Evolutionary conservation across 164 flowering plant species (phyloP).

Genomic region (Buxus sempervirens): DNA sequence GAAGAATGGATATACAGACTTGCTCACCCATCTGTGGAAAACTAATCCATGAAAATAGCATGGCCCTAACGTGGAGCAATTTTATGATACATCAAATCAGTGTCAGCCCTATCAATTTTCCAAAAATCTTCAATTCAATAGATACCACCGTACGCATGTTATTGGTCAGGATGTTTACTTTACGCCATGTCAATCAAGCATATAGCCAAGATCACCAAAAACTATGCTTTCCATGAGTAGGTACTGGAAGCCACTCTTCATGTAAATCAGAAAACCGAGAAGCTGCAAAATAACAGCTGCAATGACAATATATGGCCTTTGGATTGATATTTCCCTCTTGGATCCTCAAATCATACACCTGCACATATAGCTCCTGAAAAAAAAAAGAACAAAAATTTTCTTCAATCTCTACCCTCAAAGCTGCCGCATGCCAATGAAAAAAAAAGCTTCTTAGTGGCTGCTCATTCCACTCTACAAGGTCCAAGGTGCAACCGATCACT

Average conservation of each 20-base stretch:
- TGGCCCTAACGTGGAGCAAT: no score
- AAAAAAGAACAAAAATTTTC: neutral
- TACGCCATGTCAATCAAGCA: neutral
- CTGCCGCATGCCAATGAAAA: neutral
- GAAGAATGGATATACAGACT: no score
- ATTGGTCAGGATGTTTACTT: neutral
- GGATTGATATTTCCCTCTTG: neutral
- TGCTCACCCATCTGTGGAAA: no score
- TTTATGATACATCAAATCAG: neutral
- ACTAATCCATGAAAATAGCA: no score
- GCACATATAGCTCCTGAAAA: conserved; percentile 55
- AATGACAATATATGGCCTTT: neutral
- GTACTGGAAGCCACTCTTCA: neutral
- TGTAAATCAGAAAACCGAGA: neutral
- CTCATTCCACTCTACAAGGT: neutral
- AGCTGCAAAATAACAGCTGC: neutral
- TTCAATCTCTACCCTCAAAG: conserved; percentile 1
- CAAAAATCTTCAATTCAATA: neutral
- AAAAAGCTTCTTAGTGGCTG: no score
- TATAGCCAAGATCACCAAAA: neutral
- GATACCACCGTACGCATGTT: neutral
- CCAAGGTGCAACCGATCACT: no score
- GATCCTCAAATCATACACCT: conserved; percentile 30
- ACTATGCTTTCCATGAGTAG: neutral
- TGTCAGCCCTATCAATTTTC: neutral